Conservation (phyloP, 345 rosid genomes). For the Eucalyptus erythrocorys region DNA sequence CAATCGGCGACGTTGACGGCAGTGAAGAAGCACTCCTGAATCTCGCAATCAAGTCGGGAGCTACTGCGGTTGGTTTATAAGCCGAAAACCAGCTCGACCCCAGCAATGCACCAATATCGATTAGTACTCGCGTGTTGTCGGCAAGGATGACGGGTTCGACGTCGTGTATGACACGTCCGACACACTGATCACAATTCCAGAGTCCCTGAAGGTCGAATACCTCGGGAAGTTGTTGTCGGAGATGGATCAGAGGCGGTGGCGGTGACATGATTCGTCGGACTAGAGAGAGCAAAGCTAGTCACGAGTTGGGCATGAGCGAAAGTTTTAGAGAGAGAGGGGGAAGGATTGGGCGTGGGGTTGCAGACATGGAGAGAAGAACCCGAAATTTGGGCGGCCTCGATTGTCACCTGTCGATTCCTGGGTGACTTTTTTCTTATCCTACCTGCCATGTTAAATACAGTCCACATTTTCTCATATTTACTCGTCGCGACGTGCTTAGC, state of each 20-base stretch:
- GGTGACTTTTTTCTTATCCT: too few relatives aligned
- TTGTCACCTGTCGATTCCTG: too few relatives aligned
- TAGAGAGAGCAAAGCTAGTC: neutral
- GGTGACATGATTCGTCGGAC: accelerated
- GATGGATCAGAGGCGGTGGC: slow-evolving; percentile 7
- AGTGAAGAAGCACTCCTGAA: too few relatives aligned
- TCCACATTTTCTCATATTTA: too few relatives aligned
- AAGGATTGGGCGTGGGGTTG: neutral
- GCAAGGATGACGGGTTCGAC: slow-evolving; percentile 6
- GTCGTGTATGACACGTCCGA: slow-evolving; percentile 2
- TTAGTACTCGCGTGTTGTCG: too few relatives aligned
- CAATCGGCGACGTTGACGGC: too few relatives aligned
- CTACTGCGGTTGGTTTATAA: too few relatives aligned
- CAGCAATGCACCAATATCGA: neutral
- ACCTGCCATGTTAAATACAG: neutral
- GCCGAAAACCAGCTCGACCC: neutral
- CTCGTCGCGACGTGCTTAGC: neutral
- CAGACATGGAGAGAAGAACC: neutral
- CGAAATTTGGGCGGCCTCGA: too few relatives aligned
- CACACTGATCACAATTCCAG: slow-evolving; percentile 21
- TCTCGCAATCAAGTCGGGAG: too few relatives aligned
- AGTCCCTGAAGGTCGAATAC: slow-evolving; percentile 56
- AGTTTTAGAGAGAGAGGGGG: too few relatives aligned
- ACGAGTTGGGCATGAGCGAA: too few relatives aligned
- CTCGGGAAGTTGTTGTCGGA: slow-evolving; percentile 34